Conservation (phyloP, 169 alveolate species). For the Plasmodium blacklocki region DNA sequence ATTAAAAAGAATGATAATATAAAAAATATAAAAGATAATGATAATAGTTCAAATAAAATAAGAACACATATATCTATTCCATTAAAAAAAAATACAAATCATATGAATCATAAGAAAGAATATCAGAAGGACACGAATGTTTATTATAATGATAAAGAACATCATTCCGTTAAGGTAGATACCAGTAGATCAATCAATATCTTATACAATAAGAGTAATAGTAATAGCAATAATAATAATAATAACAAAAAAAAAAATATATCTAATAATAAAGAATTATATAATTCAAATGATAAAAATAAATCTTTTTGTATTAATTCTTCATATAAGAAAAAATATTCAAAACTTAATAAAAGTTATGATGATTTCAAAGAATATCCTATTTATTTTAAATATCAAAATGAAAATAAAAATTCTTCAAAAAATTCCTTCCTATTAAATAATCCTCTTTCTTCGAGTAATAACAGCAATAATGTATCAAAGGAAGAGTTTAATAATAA, state of each 20-base stretch:
- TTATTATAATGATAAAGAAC: neutral
- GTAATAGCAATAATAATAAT: neutral
- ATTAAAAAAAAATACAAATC: neutral
- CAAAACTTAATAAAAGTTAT: no score
- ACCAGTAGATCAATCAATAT: neutral
- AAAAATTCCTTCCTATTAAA: no score
- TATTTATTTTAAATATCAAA: no score
- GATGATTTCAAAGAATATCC: no score
- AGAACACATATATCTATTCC: conserved; percentile 3
- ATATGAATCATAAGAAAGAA: neutral
- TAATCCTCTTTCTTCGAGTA: no score
- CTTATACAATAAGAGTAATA: neutral
- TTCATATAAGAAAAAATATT: no score
- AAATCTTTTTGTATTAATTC: no score
- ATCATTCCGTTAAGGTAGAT: neutral
- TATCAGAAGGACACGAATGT: neutral
- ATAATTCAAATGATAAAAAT: no score
- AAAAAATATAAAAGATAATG: neutral
- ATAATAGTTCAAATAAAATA: neutral
- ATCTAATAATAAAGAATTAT: no score
- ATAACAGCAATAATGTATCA: no score
- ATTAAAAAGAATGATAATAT: neutral
- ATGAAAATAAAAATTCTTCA: no score
- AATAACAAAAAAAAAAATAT: neutral
- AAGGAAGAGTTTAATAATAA: no score